Conservation (phyloP, 2,329 filamentous ascomycete species). For the Lecanoromycetidae sp. region DNA sequence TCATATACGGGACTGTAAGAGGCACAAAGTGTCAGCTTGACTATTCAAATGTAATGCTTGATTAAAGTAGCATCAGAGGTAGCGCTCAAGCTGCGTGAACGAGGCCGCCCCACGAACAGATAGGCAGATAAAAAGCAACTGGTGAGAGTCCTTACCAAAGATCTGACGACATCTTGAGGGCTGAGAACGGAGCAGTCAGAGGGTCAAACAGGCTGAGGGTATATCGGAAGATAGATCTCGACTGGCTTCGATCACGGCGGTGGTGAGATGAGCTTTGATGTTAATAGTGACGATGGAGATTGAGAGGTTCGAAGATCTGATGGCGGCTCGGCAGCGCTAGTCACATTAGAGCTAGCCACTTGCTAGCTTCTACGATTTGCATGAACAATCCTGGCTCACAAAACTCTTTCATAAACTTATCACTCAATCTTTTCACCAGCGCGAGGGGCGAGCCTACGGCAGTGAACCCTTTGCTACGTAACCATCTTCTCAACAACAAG, state of each 20-base stretch:
- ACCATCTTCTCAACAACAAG: background rate
- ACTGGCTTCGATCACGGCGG: background rate
- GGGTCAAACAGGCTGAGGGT: background rate
- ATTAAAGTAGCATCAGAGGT: background rate
- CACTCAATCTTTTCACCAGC: background rate
- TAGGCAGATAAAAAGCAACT: conserved; percentile 25
- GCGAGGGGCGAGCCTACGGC: conserved; percentile 32
- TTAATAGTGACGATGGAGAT: conserved; percentile 16
- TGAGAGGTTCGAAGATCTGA: conserved; percentile 9
- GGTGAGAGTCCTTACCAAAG: conserved; percentile 57
- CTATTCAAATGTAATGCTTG: background rate
- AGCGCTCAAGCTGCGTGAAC: background rate
- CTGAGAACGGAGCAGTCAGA: background rate
- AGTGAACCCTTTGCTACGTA: conserved; percentile 31
- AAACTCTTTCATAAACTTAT: background rate
- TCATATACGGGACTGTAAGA: conserved; percentile 81
- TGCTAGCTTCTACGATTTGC: background rate
- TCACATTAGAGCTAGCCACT: background rate
- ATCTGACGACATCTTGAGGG: conserved; percentile 60
- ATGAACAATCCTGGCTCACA: background rate
- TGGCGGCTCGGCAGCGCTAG: conserved; percentile 2
- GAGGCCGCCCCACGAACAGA: conserved; percentile 21
- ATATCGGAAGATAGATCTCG: background rate
- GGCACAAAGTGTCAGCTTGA: conserved; percentile 33
- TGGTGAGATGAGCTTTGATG: conserved; percentile 14